Evolutionary conservation across 148 eudicot species (phyloP).

Genomic region (Agrostemma githago): DNA sequence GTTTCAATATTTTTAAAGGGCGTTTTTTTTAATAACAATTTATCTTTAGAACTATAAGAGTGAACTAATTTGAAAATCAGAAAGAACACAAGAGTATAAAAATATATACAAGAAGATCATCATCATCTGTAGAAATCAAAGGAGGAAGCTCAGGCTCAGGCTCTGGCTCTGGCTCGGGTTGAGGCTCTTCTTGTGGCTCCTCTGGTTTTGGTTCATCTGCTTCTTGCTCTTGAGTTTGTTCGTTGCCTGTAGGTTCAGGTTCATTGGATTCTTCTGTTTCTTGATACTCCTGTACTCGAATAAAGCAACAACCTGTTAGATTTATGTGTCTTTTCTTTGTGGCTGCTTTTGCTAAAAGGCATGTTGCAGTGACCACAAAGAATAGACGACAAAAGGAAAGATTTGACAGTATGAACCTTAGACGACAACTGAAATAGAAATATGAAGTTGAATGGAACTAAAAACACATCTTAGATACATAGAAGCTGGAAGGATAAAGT

Average conservation of each 20-base stretch:
- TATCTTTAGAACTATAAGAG: not conserved
- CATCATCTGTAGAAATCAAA: slow-evolving; percentile 46
- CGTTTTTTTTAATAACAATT: no score
- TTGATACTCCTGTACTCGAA: slow-evolving; percentile 54
- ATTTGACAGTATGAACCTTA: not conserved
- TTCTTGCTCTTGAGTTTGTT: slow-evolving; percentile 45
- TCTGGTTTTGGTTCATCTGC: slow-evolving; percentile 44
- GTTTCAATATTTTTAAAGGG: no score
- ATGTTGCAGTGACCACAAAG: no score
- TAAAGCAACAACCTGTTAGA: slow-evolving; percentile 15
- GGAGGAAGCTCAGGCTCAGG: slow-evolving; percentile 53
- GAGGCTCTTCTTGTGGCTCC: slow-evolving; percentile 42
- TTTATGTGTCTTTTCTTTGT: not conserved
- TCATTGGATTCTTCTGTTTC: slow-evolving; percentile 41
- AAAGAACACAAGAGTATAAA: not conserved
- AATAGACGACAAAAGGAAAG: no score
- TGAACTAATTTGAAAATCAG: not conserved
- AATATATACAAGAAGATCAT: slow-evolving; percentile 64
- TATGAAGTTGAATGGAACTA: not conserved
- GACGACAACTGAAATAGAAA: not conserved
- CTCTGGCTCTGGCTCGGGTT: slow-evolving; percentile 32
- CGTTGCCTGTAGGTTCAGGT: slow-evolving; percentile 30
- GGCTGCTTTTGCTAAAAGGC: not conserved
- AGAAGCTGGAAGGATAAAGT: not conserved
- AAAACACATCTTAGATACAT: not conserved